A percentile compares a stretch with the other conserved stretches of the same genome.
Conservation (phyloP, 768 basidiomycete species). For the Pleurotus cornucopiae region DNA sequence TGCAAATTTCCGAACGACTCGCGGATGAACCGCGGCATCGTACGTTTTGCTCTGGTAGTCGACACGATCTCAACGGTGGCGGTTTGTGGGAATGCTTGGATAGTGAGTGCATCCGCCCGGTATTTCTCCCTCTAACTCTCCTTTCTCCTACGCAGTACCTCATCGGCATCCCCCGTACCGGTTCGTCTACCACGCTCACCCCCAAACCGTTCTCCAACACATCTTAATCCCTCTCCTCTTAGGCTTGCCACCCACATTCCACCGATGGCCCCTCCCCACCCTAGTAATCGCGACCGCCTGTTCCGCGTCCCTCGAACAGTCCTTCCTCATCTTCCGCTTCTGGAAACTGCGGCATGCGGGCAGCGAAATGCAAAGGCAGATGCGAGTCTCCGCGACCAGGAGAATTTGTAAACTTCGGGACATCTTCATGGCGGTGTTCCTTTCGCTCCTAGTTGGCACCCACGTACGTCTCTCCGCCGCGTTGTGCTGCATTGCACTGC, state of each 20-base stretch:
- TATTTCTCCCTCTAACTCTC: background rate
- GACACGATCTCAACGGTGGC: constrained; percentile 10
- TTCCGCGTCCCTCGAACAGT: constrained; percentile 11
- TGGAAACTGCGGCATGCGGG: constrained; percentile 4
- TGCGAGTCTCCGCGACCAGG: too few relatives aligned
- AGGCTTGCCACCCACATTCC: background rate
- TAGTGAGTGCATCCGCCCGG: constrained; percentile 4
- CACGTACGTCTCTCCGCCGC: background rate
- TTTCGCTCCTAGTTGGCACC: background rate
- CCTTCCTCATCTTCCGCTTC: constrained; percentile 13
- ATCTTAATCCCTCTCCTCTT: background rate
- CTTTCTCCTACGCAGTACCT: background rate
- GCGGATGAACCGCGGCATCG: constrained; percentile 3
- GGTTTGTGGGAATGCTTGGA: constrained; percentile 9
- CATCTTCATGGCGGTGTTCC: background rate
- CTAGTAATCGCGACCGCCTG: constrained; percentile 4
- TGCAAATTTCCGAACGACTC: background rate
- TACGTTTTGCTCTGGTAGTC: background rate
- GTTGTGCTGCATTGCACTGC: background rate
- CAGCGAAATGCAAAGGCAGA: background rate
- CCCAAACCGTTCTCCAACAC: background rate
- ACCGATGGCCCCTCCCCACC: constrained; percentile 10
- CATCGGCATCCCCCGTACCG: too few relatives aligned
- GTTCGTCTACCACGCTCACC: too few relatives aligned
- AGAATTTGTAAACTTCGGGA: too few relatives aligned